These are phyloP conservation scores for Ophiostoma quercus DNA, from an alignment of 2,329 filamentous ascomycete genomes.

Conservation along the genomic window DNA sequence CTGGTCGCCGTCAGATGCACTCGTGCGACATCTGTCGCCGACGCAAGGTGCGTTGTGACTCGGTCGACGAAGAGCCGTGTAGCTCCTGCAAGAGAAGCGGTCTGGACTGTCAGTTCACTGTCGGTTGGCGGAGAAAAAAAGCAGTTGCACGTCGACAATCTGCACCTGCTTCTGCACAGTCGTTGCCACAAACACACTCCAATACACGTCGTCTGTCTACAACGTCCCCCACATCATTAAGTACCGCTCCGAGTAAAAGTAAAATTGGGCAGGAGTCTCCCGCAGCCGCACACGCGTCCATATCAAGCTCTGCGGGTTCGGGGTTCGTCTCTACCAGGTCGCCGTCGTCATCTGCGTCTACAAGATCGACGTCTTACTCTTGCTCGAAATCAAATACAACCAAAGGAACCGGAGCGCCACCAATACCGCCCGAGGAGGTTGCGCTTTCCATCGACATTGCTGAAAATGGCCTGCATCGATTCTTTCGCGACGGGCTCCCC, in stretches of 20 bases:
- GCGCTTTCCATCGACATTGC: conserved; percentile 22
- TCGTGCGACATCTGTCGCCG: conserved; percentile 24
- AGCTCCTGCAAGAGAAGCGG: conserved; percentile 20
- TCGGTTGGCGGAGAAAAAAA: background rate
- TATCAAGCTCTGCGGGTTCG: background rate
- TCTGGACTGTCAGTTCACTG: conserved; percentile 16
- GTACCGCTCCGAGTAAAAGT: background rate
- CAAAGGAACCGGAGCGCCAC: background rate
- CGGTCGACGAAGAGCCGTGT: conserved; percentile 19
- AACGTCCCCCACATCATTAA: background rate
- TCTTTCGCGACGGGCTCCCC: conserved; percentile 23
- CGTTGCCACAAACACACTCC: background rate
- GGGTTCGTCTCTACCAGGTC: background rate
- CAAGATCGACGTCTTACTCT: background rate
- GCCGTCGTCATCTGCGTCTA: background rate
- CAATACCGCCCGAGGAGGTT: conserved; percentile 22
- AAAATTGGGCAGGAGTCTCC: background rate
- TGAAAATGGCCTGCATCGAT: conserved; percentile 21
- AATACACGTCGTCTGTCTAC: background rate
- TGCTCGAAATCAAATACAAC: background rate
- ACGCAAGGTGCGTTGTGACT: conserved; percentile 23
- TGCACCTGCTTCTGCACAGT: background rate
- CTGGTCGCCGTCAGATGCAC: conserved; percentile 23
- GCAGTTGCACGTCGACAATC: background rate
- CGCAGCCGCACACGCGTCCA: background rate